These are phyloP conservation scores for Trypanosomatidae sp. DNA, from an alignment of 208 protist genomes.

Conservation along the genomic window DNA sequence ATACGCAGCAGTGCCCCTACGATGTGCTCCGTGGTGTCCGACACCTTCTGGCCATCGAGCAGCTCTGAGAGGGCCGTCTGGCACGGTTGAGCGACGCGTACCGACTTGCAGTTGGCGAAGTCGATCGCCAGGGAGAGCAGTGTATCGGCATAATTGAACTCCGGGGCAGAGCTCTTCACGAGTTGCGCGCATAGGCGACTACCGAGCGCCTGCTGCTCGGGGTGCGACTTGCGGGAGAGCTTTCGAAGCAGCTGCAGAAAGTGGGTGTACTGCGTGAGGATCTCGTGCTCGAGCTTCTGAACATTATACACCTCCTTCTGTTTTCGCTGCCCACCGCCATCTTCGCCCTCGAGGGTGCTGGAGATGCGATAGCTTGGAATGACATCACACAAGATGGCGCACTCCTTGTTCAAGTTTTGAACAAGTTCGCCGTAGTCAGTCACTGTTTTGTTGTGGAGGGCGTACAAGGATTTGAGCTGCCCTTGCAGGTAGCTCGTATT, in stretches of 20 bases:
- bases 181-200: constrained; percentile 85
- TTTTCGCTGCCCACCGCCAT: constrained; percentile 79
- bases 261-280: constrained; percentile 91
- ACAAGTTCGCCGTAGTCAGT: constrained; percentile 86
- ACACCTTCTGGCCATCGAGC: constrained; percentile 88
- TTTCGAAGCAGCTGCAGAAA: constrained; percentile 91
- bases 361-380: constrained; percentile 92
- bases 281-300: constrained; percentile 89
- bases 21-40: constrained; percentile 82
- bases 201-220: constrained; percentile 92
- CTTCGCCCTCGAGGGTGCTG: constrained; percentile 73
- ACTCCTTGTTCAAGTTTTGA: constrained; percentile 86
- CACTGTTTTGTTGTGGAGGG: constrained; percentile 79
- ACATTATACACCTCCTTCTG: constrained; percentile 92
- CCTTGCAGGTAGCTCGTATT: constrained; percentile 92
- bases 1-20: constrained; percentile 81
- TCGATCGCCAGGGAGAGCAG: constrained; percentile 77
- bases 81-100: constrained; percentile 83
- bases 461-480: constrained; percentile 74
- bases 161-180: constrained; percentile 69
- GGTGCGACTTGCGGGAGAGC: constrained; percentile 83
- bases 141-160: constrained; percentile 90
- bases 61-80: constrained; percentile 76
- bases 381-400: constrained; percentile 80
- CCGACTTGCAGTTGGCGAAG: constrained; percentile 89